Conservation (phyloP, 2,329 filamentous ascomycete genomes). For the Apiospora rasikravindrae region DNA sequence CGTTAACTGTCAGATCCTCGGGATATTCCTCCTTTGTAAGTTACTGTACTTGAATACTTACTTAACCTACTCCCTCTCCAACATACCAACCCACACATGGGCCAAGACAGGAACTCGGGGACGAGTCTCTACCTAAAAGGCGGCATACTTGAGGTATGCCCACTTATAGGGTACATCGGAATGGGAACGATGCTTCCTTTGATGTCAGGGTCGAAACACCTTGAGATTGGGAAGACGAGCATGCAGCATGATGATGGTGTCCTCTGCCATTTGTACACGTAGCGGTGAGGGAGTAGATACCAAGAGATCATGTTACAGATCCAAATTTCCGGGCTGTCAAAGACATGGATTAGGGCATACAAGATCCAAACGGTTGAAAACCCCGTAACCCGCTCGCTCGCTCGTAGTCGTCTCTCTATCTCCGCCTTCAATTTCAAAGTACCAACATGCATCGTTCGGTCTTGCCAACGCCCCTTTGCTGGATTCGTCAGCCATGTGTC, state of each 20-base stretch:
- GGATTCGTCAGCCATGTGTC: background rate
- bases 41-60: background rate
- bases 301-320: constrained; percentile 10
- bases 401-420: background rate
- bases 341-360: background rate
- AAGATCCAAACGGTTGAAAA: background rate
- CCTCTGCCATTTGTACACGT: background rate
- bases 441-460: background rate
- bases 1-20: constrained; percentile 1
- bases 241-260: background rate
- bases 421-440: background rate
- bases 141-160: background rate
- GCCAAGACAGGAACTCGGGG: constrained; percentile 7
- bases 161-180: background rate
- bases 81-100: background rate
- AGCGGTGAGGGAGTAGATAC: background rate
- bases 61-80: background rate
- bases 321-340: background rate
- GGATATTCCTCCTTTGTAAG: background rate
- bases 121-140: background rate
- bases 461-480: background rate
- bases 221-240: background rate
- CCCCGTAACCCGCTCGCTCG: background rate
- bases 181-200: background rate
- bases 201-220: background rate